A percentile compares a stretch with the other conserved stretches of the same genome.
Evolutionary conservation across 306 rosid species (phyloP).

Genomic region (Malus orientalis): DNA sequence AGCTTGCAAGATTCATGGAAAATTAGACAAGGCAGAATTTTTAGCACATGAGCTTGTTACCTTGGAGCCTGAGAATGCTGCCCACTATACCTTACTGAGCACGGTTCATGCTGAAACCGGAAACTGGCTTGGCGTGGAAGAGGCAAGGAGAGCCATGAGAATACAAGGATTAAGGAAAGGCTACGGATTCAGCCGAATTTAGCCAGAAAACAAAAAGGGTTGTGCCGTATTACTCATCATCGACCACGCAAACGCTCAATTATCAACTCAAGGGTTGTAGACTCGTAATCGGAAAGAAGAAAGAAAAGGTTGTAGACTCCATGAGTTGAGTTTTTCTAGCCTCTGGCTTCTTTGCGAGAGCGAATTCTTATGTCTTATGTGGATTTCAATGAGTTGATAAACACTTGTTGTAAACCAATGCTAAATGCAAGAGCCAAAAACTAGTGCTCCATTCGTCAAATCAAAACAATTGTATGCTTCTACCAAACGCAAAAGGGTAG

Average conservation of each 20-base stretch:
- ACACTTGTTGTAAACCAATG: not conserved
- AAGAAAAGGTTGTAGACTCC: not conserved
- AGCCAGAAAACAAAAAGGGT: slow-evolving; percentile 12
- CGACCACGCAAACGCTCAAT: not conserved
- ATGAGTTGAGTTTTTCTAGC: not conserved
- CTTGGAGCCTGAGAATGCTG: slow-evolving; percentile 51
- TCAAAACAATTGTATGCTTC: not conserved
- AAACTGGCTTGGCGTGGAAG: slow-evolving; percentile 49
- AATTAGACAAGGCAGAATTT: slow-evolving; percentile 43
- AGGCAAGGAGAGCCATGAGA: slow-evolving; percentile 35
- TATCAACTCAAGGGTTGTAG: not conserved
- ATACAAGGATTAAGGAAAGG: slow-evolving; percentile 35
- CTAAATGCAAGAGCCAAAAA: not conserved
- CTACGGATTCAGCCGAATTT: slow-evolving; percentile 49
- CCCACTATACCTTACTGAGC: slow-evolving; percentile 44
- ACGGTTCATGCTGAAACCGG: slow-evolving; percentile 50
- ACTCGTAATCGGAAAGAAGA: not conserved
- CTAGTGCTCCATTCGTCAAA: not conserved
- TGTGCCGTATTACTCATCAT: not conserved
- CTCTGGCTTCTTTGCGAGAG: no score
- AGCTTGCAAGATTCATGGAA: slow-evolving; percentile 51
- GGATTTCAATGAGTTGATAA: no score
- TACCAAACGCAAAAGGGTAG: not conserved
- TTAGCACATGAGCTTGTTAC: slow-evolving; percentile 37
- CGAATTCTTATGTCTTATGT: no score